Percentiles rank a stretch among this genome's conserved stretches.
Conservation (phyloP, 2,329 filamentous ascomycete species). For the Cercospora zeina region DNA sequence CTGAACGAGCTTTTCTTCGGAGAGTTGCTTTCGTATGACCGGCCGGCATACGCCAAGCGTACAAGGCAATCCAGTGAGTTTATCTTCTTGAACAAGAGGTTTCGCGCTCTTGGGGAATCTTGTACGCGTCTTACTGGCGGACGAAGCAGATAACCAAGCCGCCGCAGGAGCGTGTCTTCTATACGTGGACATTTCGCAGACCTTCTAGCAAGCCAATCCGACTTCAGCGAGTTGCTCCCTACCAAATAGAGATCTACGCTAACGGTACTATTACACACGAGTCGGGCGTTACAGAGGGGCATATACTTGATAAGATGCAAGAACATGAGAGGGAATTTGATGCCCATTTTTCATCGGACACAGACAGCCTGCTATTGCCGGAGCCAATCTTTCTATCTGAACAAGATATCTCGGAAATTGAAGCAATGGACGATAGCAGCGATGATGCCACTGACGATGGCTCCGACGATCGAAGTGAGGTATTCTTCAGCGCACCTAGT, state of each 20-base stretch:
- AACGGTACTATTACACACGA: neutral
- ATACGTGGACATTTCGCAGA: neutral
- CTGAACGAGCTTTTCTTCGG: neutral
- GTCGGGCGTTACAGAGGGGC: neutral
- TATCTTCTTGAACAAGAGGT: neutral
- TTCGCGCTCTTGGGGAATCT: neutral
- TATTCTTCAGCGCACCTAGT: too few species aligned
- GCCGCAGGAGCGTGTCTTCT: neutral
- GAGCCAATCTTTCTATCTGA: neutral
- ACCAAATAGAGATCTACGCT: neutral
- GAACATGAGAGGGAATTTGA: neutral
- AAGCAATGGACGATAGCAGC: neutral
- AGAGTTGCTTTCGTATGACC: neutral
- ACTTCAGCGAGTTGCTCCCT: neutral
- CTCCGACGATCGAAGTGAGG: too few species aligned
- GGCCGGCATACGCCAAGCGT: neutral
- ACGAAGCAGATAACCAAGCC: slow-evolving; percentile 5
- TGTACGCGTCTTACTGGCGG: neutral
- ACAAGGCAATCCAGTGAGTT: neutral
- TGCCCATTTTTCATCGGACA: neutral
- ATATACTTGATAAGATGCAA: neutral
- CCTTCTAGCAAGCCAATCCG: neutral
- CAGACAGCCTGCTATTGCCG: neutral
- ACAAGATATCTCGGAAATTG: neutral
- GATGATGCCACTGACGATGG: neutral